These are phyloP conservation scores for Colletotrichum shisoi DNA, from an alignment of 2,329 filamentous ascomycete species.

Conservation along the genomic window DNA sequence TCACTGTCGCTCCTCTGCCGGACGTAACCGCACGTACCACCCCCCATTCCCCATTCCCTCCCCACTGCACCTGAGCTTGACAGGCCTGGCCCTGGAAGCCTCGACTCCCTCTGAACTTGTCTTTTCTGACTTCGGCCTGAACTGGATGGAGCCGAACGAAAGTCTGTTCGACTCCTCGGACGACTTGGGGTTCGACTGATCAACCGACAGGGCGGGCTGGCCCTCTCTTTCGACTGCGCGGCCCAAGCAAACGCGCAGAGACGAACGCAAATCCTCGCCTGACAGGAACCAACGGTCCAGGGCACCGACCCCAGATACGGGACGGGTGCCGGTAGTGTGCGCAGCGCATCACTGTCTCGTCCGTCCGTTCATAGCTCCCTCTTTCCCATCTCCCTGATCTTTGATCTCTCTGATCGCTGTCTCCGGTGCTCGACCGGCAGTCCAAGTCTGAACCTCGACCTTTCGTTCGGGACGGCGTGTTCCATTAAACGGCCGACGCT, in stretches of 20 bases:
- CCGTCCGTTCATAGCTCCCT: constrained; percentile 1
- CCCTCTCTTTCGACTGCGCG: constrained; percentile 27
- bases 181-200: background rate
- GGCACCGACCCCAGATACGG: constrained; percentile 33
- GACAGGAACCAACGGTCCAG: constrained; percentile 27
- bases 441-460: constrained; percentile 11
- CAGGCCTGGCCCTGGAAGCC: constrained; percentile 32
- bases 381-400: background rate
- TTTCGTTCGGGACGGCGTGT: constrained; percentile 30
- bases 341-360: constrained; percentile 13
- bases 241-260: constrained; percentile 33
- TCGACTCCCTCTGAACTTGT: constrained; percentile 9
- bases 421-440: constrained; percentile 5
- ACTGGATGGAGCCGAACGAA: constrained; percentile 19
- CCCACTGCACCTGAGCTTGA: constrained; percentile 26
- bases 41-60: constrained; percentile 8
- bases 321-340: constrained; percentile 10
- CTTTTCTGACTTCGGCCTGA: constrained; percentile 16
- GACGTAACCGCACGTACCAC: constrained; percentile 31
- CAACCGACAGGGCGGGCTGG: constrained; percentile 2
- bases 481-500: constrained; percentile 35
- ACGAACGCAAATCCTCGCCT: constrained; percentile 35
- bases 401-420: constrained; percentile 3
- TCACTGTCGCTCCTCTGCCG: constrained; percentile 21
- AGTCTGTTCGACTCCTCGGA: constrained; percentile 18